A percentile compares a stretch with the other conserved stretches of the same genome.
These are phyloP conservation scores for Rhododendron vialii DNA, from an alignment of 148 eudicot genomes.

Conservation along the genomic window DNA sequence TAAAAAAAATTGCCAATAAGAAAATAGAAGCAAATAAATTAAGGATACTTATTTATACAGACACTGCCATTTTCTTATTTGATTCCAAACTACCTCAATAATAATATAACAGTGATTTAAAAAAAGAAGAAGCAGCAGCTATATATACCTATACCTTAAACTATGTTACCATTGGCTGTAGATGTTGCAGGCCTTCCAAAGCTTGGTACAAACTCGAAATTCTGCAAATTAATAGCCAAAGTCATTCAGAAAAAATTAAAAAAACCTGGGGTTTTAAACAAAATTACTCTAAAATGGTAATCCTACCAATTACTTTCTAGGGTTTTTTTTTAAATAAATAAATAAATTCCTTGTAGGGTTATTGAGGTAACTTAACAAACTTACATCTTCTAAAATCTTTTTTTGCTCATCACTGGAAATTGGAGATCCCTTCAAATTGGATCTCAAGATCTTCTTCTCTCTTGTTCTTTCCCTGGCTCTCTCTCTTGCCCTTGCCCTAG, in stretches of 20 bases:
- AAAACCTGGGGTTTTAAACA: neutral
- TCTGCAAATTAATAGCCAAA: neutral
- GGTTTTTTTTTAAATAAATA: neutral
- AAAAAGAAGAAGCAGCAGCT: too few relatives aligned
- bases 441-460: conserved; percentile 17
- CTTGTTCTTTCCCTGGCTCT: conserved; percentile 58
- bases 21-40: neutral
- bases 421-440: neutral
- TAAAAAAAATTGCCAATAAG: too few relatives aligned
- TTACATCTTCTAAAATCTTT: neutral
- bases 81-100: neutral
- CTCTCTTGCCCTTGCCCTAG: conserved; percentile 56
- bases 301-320: neutral
- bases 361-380: neutral
- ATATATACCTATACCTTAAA: neutral
- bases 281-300: neutral
- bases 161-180: neutral
- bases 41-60: neutral
- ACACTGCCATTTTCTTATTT: neutral
- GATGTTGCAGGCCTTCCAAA: neutral
- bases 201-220: conserved; percentile 6
- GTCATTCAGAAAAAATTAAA: neutral
- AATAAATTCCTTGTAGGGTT: neutral
- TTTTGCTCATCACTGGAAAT: neutral
- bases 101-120: neutral